A percentile compares a stretch with the other conserved stretches of the same genome.
Conservation (phyloP, 2,329 filamentous ascomycete genomes). For the Tolypocladium endophyticum region DNA sequence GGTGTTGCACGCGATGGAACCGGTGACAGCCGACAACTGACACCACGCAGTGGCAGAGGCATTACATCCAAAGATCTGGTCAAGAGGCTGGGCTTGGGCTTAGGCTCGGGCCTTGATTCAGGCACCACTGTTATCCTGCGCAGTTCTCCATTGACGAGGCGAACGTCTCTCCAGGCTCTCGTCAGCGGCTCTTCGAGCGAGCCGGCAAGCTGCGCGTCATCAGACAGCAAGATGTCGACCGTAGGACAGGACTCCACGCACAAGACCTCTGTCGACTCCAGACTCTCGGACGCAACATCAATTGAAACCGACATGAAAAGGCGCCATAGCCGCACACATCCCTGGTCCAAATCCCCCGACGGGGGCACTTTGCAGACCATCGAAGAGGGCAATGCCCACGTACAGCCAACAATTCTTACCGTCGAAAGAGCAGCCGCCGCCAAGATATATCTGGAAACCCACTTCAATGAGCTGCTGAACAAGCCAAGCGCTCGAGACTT, state of each 20-base stretch:
- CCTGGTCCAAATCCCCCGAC: constrained; percentile 25
- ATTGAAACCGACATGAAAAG: constrained; percentile 12
- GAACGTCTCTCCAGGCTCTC: constrained; percentile 16
- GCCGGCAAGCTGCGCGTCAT: constrained; percentile 14
- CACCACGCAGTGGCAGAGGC: constrained; percentile 7
- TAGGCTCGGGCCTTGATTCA: constrained; percentile 13
- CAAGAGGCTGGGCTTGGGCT: constrained; percentile 14
- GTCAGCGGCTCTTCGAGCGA: constrained; percentile 10
- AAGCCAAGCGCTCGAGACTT: constrained; percentile 23
- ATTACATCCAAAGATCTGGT: constrained; percentile 13
- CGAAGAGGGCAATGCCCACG: constrained; percentile 15
- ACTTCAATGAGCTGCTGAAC: constrained; percentile 63
- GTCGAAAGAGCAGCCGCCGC: constrained; percentile 71
- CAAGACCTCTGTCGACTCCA: constrained; percentile 24
- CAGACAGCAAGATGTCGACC: constrained; percentile 13
- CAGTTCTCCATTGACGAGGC: constrained; percentile 7
- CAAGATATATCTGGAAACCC: constrained; percentile 77
- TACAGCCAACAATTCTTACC: constrained; percentile 36
- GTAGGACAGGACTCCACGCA: constrained; percentile 15
- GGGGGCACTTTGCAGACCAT: constrained; percentile 23
- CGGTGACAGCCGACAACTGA: neutral
- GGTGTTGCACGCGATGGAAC: neutral
- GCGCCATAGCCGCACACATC: constrained; percentile 18
- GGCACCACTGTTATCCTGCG: constrained; percentile 18
- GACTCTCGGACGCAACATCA: constrained; percentile 9